Conservation (phyloP, 768 basidiomycete genomes). For the Inosperma sp. region DNA sequence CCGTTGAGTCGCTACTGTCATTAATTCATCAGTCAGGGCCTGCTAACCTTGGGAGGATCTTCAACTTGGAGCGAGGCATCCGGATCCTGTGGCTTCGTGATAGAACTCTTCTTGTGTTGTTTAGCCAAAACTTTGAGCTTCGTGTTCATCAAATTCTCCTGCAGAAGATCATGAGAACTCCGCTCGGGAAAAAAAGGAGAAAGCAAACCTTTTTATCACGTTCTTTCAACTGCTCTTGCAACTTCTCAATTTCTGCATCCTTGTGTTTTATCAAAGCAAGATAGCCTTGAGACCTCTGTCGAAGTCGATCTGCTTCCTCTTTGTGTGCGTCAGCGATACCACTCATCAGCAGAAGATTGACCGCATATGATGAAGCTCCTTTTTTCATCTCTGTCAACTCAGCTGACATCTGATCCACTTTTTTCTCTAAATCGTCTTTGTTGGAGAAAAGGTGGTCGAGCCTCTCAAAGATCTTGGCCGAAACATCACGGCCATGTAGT, state of each 20-base stretch:
- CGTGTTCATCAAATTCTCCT: slow-evolving; percentile 6
- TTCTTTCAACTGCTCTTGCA: slow-evolving; percentile 1
- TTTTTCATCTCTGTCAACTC: background rate
- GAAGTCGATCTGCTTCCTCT: slow-evolving; percentile 5
- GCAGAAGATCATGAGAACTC: background rate
- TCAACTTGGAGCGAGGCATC: slow-evolving; percentile 1
- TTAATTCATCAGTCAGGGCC: too few species aligned
- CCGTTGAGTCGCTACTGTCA: too few species aligned
- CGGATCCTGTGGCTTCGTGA: background rate
- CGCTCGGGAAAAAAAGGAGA: background rate
- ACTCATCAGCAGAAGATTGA: background rate
- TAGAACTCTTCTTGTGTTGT: background rate
- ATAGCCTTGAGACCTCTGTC: background rate
- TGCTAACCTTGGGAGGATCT: too few species aligned
- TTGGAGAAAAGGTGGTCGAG: too few species aligned
- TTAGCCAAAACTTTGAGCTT: slow-evolving; percentile 10
- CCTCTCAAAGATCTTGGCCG: too few species aligned
- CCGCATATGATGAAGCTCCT: too few species aligned
- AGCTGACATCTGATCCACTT: too few species aligned
- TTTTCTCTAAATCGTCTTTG: too few species aligned
- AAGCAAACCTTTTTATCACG: slow-evolving; percentile 8
- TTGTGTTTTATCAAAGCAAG: background rate
- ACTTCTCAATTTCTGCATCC: background rate
- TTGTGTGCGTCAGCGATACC: background rate
- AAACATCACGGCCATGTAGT: too few species aligned